Conservation (phyloP, 139 green algal genomes). For the Trebouxia sp. region DNA sequence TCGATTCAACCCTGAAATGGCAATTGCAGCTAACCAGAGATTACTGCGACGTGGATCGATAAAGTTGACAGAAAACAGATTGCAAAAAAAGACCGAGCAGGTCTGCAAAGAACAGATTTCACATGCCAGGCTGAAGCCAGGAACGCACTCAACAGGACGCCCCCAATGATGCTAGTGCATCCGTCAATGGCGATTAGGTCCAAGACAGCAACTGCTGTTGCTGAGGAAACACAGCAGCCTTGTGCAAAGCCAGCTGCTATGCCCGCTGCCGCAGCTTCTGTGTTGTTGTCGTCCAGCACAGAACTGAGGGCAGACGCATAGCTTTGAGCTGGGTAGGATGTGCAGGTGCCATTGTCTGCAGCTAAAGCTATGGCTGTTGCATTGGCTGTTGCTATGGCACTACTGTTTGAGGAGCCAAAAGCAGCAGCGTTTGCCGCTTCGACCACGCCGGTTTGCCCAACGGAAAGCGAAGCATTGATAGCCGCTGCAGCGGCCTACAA, state of each 20-base stretch:
- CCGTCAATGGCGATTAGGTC: conserved; percentile 15
- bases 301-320: background rate
- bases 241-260: conserved; percentile 19
- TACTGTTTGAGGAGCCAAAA: background rate
- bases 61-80: background rate
- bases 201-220: conserved; percentile 2
- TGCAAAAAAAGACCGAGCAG: too few relatives aligned
- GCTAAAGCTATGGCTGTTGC: background rate
- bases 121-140: background rate
- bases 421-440: conserved; percentile 13
- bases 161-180: conserved; percentile 5
- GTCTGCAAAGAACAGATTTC: background rate
- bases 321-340: conserved; percentile 4
- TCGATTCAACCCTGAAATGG: too few relatives aligned
- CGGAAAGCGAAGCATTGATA: background rate
- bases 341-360: conserved; percentile 20
- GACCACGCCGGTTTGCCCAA: conserved; percentile 1
- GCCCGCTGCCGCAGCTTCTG: background rate
- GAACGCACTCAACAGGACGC: background rate
- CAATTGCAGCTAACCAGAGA: too few relatives aligned
- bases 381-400: conserved; percentile 20
- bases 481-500: background rate
- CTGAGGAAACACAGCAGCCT: conserved; percentile 14
- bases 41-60: too few relatives aligned
- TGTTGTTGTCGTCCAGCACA: background rate